Percentiles rank a stretch among this genome's conserved stretches.
These are phyloP conservation scores for Drosera spatulata DNA, from an alignment of 179 eudicot species.

Conservation along the genomic window DNA sequence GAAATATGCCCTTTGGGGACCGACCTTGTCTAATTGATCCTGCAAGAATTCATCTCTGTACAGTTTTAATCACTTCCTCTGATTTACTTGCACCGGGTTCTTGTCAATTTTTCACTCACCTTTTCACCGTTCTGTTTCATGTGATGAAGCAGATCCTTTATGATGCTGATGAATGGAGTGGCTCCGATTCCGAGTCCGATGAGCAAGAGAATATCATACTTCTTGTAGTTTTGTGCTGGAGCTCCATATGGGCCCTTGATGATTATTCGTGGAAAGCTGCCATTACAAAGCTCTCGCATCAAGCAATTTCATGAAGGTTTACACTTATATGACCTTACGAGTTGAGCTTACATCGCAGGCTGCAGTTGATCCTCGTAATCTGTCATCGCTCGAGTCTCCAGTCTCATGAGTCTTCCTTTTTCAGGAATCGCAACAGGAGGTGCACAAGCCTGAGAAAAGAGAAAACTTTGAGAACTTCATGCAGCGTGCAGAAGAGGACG, in stretches of 20 bases:
- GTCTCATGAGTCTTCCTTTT: slow-evolving; percentile 46
- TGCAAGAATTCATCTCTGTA: too few relatives aligned
- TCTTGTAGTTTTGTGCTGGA: slow-evolving; percentile 80
- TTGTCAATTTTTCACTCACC: slow-evolving; percentile 15
- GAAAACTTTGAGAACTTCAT: too few relatives aligned
- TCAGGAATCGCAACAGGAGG: slow-evolving; percentile 25
- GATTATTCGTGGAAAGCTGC: slow-evolving; percentile 63
- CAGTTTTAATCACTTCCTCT: too few relatives aligned
- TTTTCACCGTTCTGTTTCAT: slow-evolving; percentile 18
- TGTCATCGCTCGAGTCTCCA: slow-evolving; percentile 48
- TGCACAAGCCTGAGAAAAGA: slow-evolving; percentile 40
- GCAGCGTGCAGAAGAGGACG: too few relatives aligned
- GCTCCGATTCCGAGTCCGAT: slow-evolving; percentile 97
- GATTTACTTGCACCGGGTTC: background rate
- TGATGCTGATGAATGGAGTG: slow-evolving; percentile 88
- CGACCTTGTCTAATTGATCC: slow-evolving; percentile 17
- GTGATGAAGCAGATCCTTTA: slow-evolving; percentile 79
- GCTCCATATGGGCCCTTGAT: slow-evolving; percentile 97
- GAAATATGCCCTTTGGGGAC: slow-evolving; percentile 85
- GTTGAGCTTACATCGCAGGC: background rate
- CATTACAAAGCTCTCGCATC: background rate
- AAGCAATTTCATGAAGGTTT: too few relatives aligned
- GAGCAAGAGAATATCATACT: slow-evolving; percentile 74
- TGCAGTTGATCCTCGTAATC: slow-evolving; percentile 26
- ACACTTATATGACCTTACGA: too few relatives aligned